Conservation (phyloP, 1,284 basidiomycete genomes). For the Ustilago cynodontis region DNA sequence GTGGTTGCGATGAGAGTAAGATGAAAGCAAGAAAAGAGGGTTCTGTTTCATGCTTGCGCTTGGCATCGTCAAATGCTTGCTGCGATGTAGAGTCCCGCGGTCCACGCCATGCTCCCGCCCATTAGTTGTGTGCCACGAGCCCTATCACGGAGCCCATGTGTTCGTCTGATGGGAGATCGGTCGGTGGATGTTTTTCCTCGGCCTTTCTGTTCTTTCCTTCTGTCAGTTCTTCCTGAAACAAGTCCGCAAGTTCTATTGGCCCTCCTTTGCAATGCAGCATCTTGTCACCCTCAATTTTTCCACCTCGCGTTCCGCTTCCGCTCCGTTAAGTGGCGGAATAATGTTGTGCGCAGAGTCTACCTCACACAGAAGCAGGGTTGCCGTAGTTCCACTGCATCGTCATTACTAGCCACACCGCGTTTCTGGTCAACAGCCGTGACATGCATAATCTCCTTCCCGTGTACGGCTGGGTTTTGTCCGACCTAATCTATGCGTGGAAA, state of each 20-base stretch:
- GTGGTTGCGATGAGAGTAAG: background rate
- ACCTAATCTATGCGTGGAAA: constrained; percentile 2
- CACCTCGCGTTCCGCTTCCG: background rate
- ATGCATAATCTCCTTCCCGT: background rate
- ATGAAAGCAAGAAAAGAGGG: background rate
- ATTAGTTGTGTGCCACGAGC: background rate
- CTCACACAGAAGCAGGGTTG: background rate
- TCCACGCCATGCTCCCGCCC: background rate
- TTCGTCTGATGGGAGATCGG: background rate
- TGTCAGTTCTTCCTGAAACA: background rate
- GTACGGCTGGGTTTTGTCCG: background rate
- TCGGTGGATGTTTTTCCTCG: background rate
- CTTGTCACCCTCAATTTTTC: background rate
- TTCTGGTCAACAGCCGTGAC: constrained; percentile 1
- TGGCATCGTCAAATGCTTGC: background rate
- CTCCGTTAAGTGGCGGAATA: constrained; percentile 1
- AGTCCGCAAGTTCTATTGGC: constrained; percentile 2
- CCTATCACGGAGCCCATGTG: background rate
- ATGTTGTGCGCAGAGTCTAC: constrained; percentile 4
- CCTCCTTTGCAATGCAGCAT: background rate
- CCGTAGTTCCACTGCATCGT: background rate
- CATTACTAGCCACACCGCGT: background rate
- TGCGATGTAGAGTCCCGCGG: background rate
- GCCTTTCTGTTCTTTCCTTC: background rate
- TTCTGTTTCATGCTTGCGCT: background rate